Conservation (phyloP, 2,329 filamentous ascomycete genomes). For the Pseudocercospora fuligena region DNA sequence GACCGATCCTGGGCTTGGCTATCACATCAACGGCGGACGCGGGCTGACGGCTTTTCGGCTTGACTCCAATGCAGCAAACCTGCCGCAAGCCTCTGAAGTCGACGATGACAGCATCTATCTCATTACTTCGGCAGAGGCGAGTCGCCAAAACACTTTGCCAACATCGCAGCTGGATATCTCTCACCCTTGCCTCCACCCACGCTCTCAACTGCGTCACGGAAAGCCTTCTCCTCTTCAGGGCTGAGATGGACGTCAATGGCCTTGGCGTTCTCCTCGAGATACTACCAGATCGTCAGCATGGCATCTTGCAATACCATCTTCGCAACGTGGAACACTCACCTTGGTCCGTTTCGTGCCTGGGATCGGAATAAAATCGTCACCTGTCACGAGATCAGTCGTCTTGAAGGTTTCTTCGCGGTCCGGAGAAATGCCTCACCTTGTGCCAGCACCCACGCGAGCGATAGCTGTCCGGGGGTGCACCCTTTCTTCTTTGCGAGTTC, state of each 20-base stretch:
- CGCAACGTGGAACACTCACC: not conserved
- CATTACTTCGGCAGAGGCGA: constrained; percentile 25
- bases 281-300: constrained; percentile 8
- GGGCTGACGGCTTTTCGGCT: not conserved
- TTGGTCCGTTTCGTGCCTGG: constrained; percentile 44
- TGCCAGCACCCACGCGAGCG: constrained; percentile 39
- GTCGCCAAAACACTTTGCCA: constrained; percentile 36
- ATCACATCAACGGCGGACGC: not conserved
- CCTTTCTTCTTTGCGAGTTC: constrained; percentile 38
- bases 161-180: constrained; percentile 37
- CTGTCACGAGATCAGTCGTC: constrained; percentile 35
- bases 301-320: not conserved
- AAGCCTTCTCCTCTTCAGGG: constrained; percentile 34
- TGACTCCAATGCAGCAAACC: not conserved
- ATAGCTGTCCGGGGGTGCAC: constrained; percentile 38
- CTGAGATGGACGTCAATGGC: constrained; percentile 33
- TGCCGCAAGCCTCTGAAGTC: not conserved
- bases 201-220: constrained; percentile 38
- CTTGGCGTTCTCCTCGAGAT: constrained; percentile 36
- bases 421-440: constrained; percentile 37
- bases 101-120: not conserved
- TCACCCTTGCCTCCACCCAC: constrained; percentile 38
- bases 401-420: constrained; percentile 25
- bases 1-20: not conserved
- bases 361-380: constrained; percentile 51